Conservation (phyloP, 2,329 filamentous ascomycete genomes). For the Neofusicoccum cordaticola region DNA sequence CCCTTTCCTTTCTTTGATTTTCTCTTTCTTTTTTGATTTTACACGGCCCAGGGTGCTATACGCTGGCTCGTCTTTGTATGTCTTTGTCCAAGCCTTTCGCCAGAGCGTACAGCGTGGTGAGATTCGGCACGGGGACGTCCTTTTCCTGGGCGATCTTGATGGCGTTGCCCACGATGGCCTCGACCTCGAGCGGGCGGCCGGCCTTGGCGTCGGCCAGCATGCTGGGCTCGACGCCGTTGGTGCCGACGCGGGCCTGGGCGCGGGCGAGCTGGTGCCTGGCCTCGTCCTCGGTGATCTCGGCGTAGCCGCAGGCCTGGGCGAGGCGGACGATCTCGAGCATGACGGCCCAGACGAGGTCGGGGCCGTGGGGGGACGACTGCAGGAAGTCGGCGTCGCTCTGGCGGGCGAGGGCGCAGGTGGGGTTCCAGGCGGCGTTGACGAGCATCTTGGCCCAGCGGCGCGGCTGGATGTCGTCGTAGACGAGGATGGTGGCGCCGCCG, state of each 20-base stretch:
- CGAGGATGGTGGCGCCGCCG: conserved; percentile 47
- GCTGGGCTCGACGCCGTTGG: conserved; percentile 46
- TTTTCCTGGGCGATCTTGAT: conserved; percentile 42
- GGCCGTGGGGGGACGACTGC: conserved; percentile 38
- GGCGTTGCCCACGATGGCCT: conserved; percentile 50
- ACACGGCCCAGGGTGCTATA: not conserved
- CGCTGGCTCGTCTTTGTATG: conserved; percentile 20
- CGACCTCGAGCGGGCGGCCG: conserved; percentile 47
- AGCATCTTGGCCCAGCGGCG: conserved; percentile 61
- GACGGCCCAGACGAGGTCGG: conserved; percentile 38
- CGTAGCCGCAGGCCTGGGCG: conserved; percentile 42
- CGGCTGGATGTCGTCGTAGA: conserved; percentile 55
- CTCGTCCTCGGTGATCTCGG: conserved; percentile 34
- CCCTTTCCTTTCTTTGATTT: not conserved
- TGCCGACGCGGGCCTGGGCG: conserved; percentile 36
- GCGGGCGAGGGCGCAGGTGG: conserved; percentile 53
- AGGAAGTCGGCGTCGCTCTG: conserved; percentile 22
- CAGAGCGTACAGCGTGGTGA: conserved; percentile 47
- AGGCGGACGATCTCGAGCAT: conserved; percentile 47
- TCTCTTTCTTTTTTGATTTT: not conserved
- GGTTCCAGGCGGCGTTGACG: conserved; percentile 62
- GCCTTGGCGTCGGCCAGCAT: conserved; percentile 50
- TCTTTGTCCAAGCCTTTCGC: conserved; percentile 41
- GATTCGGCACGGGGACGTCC: conserved; percentile 39
- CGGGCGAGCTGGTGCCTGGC: conserved; percentile 38